Conservation (phyloP, 257 asterid species). For the Craterostigma plantagineum region DNA sequence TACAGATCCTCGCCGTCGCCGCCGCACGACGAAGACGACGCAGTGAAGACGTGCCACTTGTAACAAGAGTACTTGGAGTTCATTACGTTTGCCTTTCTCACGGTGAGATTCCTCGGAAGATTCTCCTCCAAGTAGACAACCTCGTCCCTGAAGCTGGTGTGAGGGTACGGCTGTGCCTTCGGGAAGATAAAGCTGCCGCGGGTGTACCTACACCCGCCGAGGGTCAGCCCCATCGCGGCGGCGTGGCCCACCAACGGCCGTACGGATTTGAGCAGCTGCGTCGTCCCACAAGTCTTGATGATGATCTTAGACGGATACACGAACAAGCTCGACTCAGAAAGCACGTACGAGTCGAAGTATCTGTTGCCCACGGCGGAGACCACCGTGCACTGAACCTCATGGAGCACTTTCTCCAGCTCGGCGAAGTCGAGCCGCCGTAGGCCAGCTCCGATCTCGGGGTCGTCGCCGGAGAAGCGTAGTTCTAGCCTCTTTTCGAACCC, state of each 20-base stretch:
- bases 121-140: constrained; percentile 33
- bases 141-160: constrained; percentile 59
- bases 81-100: constrained; percentile 36
- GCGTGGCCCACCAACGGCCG: constrained; percentile 42
- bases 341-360: constrained; percentile 61
- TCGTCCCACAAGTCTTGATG: constrained; percentile 97
- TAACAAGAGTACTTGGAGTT: constrained; percentile 46
- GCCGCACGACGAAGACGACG: too few species aligned
- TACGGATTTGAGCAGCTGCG: constrained; percentile 61
- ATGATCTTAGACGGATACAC: constrained; percentile 77
- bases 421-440: constrained; percentile 52
- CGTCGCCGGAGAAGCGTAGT: constrained; percentile 61
- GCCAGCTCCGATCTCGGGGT: constrained; percentile 34
- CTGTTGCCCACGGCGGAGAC: constrained; percentile 78
- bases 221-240: constrained; percentile 29
- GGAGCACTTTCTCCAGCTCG: constrained; percentile 44
- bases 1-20: constrained; percentile 12
- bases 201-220: constrained; percentile 71
- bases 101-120: constrained; percentile 35
- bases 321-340: constrained; percentile 72
- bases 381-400: constrained; percentile 83
- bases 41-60: constrained; percentile 86
- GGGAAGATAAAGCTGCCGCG: constrained; percentile 94
- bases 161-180: constrained; percentile 65
- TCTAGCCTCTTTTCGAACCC: constrained; percentile 89